Base-by-base conservation (phyloP, 2,329 filamentous ascomycete genomes). In the Verticillium isaacii region DNA sequence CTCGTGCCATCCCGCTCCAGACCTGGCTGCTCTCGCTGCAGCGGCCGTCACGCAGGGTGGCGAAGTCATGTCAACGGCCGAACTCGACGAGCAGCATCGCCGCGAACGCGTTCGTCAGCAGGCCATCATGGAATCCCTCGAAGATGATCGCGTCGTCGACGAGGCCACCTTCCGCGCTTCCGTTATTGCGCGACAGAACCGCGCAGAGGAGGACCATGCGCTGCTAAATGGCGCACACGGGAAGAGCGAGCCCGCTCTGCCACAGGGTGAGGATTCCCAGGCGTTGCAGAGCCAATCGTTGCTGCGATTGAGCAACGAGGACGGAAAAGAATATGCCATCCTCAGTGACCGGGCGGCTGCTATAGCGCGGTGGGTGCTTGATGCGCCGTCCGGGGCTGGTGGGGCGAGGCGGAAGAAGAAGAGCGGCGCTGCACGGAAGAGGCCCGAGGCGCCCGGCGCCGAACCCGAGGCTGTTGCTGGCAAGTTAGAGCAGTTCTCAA, bases 291-390 rank as follows among this genome's bases (percentile, higher is more conserved):
- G 34, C 11, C 34, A 11, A 11, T 6, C 65, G 58, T 32, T 62
- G 61, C 87, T 86, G 68, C 77, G 85, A 9, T 89, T 86, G 86
- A 82, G 84, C 5, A 81, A 85, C 61, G 87, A 89, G 59, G 85
- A 89, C 63, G 84, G 82, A 0, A 86, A 85, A 68, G 89, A 92
- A 66, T 90, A 90, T 71, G 85, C 86, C 2, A 86, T 91, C 65
- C 80, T 83, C 19, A 91, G 89, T 1, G 88, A 90, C 65, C 82
- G 91, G 25, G 90, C 90, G 0, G 82, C 86, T 57, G 83, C 85
- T 19, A 85, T 94, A 62, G 84, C 87, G 0, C 77, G 84, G 52
- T 95, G 91, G 91, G 83, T 94, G 25, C 75, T 76, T 57, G 81
- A 88, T 62, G 86, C 84, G 1, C 85, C 84, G 6, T 64, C 71